A percentile compares a stretch with the other conserved stretches of the same genome.
Conservation (phyloP, 2,329 filamentous ascomycete species). For the Zymoseptoria tritici region DNA sequence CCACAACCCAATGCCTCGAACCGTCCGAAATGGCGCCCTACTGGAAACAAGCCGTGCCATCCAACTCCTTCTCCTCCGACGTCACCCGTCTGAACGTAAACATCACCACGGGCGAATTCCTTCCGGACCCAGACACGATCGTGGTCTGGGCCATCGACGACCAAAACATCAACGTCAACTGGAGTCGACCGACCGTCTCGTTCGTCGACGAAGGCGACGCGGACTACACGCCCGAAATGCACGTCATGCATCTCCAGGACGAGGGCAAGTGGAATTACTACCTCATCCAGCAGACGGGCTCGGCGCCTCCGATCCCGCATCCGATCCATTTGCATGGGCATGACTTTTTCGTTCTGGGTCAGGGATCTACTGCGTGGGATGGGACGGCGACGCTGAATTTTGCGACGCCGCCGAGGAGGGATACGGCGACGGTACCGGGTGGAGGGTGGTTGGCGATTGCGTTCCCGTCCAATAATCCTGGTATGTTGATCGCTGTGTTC, state of each 20-base stretch:
- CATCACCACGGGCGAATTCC: constrained; percentile 24
- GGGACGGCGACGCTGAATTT: constrained; percentile 26
- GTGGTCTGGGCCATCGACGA: constrained; percentile 35
- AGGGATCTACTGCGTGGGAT: constrained; percentile 20
- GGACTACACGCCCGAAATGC: constrained; percentile 33
- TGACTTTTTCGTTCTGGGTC: constrained; percentile 27
- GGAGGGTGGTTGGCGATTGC: constrained; percentile 43
- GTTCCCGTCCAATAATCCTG: constrained; percentile 46
- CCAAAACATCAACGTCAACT: constrained; percentile 36
- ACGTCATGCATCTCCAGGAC: constrained; percentile 35
- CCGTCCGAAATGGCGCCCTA: constrained; percentile 24
- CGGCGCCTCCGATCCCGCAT: constrained; percentile 16
- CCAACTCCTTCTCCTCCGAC: constrained; percentile 25
- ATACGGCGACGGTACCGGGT: constrained; percentile 39
- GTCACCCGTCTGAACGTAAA: constrained; percentile 29
- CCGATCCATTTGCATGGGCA: constrained; percentile 25
- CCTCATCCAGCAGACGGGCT: constrained; percentile 31
- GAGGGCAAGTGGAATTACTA: constrained; percentile 25
- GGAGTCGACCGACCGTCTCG: constrained; percentile 39
- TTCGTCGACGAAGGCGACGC: constrained; percentile 37
- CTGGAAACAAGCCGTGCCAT: constrained; percentile 32
- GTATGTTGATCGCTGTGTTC: constrained; percentile 29
- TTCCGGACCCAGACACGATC: constrained; percentile 30
- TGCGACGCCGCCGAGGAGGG: constrained; percentile 40
- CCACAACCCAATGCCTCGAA: constrained; percentile 27